Conservation (phyloP, 164 flowering plant genomes). For the Sedum album region DNA sequence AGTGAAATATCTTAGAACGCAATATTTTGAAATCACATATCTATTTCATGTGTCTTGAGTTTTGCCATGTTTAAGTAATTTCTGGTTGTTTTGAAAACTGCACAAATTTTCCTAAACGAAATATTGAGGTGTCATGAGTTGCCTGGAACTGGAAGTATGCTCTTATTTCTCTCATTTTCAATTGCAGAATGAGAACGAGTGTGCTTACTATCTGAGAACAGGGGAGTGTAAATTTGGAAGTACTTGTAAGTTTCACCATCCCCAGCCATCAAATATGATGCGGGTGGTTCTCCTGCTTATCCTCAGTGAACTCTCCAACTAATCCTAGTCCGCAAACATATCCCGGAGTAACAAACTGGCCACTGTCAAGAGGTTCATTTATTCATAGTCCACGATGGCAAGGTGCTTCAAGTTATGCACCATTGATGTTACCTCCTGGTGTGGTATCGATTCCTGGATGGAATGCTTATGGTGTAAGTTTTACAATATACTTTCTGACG, state of each 20-base stretch:
- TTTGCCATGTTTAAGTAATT: no score
- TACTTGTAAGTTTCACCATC: slow-evolving; percentile 96
- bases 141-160: no score
- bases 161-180: no score
- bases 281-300: slow-evolving; percentile 79
- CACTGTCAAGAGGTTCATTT: slow-evolving; percentile 72
- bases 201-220: background rate
- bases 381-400: slow-evolving; percentile 88
- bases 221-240: slow-evolving; percentile 85
- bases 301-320: slow-evolving; percentile 69
- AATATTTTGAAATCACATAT: no score
- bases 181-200: no score
- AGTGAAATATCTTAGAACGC: no score
- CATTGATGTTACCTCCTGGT: slow-evolving; percentile 81
- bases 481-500: background rate
- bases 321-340: slow-evolving; percentile 76
- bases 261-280: slow-evolving; percentile 73
- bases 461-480: slow-evolving; percentile 77
- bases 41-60: no score
- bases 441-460: slow-evolving; percentile 80
- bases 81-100: no score
- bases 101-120: no score
- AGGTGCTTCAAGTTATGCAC: slow-evolving; percentile 78
- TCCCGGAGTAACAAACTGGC: slow-evolving; percentile 62
- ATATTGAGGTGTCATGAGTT: no score